Evolutionary conservation across 2,329 filamentous ascomycete species (phyloP).

Genomic region (Colletotrichum magnum): DNA sequence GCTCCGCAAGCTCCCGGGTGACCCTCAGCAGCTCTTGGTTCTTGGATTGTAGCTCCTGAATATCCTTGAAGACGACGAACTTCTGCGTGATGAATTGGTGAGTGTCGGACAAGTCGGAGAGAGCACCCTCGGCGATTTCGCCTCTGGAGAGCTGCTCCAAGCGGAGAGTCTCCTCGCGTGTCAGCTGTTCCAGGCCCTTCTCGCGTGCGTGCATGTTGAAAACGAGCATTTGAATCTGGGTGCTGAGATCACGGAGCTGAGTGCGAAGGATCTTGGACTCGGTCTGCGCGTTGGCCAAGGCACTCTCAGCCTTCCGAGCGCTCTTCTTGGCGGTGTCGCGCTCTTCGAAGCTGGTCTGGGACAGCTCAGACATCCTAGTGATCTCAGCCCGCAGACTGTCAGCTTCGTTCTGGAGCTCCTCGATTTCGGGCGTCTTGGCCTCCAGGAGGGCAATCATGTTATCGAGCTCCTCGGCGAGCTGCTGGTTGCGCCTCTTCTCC

Average conservation of each 20-base stretch:
- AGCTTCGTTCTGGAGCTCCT: conserved; percentile 86
- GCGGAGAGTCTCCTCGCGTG: conserved; percentile 79
- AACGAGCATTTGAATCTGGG: conserved; percentile 90
- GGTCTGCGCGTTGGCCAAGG: conserved; percentile 72
- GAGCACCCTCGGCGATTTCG: conserved; percentile 78
- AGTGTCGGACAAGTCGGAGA: conserved; percentile 85
- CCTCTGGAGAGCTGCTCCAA: conserved; percentile 84
- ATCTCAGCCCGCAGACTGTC: conserved; percentile 85
- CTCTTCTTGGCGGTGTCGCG: conserved; percentile 85
- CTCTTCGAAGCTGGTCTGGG: conserved; percentile 86
- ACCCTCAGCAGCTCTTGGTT: conserved; percentile 88
- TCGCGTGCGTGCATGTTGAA: conserved; percentile 89
- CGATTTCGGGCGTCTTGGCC: conserved; percentile 87
- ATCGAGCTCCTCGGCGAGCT: conserved; percentile 83
- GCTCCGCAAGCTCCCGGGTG: conserved; percentile 86
- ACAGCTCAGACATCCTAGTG: conserved; percentile 85
- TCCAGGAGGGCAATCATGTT: conserved; percentile 90
- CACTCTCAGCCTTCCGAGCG: conserved; percentile 82
- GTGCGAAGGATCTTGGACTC: conserved; percentile 86
- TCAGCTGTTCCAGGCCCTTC: conserved; percentile 81
- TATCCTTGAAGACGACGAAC: conserved; percentile 89
- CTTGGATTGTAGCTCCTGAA: conserved; percentile 87
- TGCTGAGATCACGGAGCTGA: conserved; percentile 89
- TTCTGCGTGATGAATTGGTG: conserved; percentile 91
- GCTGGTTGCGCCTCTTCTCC: conserved; percentile 81